Evolutionary conservation across 2,329 filamentous ascomycete species (phyloP), one percentile per base, ranked within the genome.

Genomic region (Claviceps purpurea): DNA sequence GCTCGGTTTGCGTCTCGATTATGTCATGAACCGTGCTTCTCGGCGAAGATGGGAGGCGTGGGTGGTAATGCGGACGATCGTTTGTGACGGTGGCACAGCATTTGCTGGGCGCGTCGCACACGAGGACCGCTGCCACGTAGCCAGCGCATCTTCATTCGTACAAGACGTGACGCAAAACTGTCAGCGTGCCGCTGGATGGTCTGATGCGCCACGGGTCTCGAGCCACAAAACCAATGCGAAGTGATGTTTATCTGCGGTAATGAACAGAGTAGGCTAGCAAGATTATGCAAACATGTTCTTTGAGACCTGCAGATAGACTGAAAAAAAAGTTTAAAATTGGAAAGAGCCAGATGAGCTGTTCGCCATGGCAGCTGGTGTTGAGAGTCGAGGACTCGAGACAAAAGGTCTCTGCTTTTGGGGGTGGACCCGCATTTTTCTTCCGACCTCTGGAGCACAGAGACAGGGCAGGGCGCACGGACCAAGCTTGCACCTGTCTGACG

Each of bases 401-500:
- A 24, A 37, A 13, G 20, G 1, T 4, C 13, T 18, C 42, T 45
- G 5, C 42, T 30, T 34, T 34, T 34, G 30, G 30, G 20, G 13
- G 18, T 18, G 42, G 49, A 34, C 49, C 42, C 22, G 20, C 8
- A 40, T 45, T 52, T 54, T 39, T 48, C 47, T 52, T 53, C 54
- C 56, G 54, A 53, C 44, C 47, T 41, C 49, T 26, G 51, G 7
- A 43, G 18, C 7, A 13, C n/a, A 39, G 16, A 51, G 48, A 42
- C 26, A 43, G 13, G 47, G 24, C 10, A 39, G 18, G 42, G 37
- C 47, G 55, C 55, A 56, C 56, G 49, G 55, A 55, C 56, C 56
- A 56, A 22, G 30, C 51, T 41, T 45, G 40, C 46, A 43, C 48
- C 50, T 56, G 30, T 34, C 30, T 34, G 51, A 53, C 54, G 55